phyloP scores from a whole-genome alignment of 2,329 filamentous ascomycete genomes.

The Penicillium sp. region DNA sequence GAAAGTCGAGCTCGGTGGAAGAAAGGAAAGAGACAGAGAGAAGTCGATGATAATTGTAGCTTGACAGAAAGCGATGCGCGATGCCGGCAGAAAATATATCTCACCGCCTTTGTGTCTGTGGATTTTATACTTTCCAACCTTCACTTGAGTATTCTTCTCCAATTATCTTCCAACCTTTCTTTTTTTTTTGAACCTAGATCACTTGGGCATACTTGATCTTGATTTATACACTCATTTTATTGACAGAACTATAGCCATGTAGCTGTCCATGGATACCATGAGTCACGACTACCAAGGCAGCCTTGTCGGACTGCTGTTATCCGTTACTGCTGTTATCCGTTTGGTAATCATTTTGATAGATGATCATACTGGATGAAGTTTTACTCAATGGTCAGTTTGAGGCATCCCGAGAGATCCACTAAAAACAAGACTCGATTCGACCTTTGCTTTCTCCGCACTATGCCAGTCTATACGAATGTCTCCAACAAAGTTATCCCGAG shows the following conservation, averaged over 20 bases:
- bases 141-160: background rate
- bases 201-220: background rate
- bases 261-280: background rate
- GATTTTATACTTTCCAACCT: background rate
- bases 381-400: background rate
- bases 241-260: background rate
- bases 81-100: constrained; percentile 6
- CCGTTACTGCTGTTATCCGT: constrained; percentile 1
- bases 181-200: background rate
- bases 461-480: background rate
- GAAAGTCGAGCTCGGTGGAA: constrained; percentile 2
- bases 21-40: background rate
- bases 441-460: background rate
- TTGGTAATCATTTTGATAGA: background rate
- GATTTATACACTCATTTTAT: background rate
- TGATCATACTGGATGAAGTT: background rate
- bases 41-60: constrained; percentile 8
- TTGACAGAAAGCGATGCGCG: constrained; percentile 11
- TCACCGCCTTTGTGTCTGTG: constrained; percentile 2
- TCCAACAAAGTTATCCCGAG: too few species aligned
- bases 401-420: background rate
- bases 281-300: background rate
- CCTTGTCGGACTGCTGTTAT: constrained; percentile 3
- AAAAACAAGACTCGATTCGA: too few species aligned
- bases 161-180: background rate